These are phyloP conservation scores for Fusarium bactridioides DNA, from an alignment of 2,329 filamentous ascomycete genomes.

Conservation along the genomic window DNA sequence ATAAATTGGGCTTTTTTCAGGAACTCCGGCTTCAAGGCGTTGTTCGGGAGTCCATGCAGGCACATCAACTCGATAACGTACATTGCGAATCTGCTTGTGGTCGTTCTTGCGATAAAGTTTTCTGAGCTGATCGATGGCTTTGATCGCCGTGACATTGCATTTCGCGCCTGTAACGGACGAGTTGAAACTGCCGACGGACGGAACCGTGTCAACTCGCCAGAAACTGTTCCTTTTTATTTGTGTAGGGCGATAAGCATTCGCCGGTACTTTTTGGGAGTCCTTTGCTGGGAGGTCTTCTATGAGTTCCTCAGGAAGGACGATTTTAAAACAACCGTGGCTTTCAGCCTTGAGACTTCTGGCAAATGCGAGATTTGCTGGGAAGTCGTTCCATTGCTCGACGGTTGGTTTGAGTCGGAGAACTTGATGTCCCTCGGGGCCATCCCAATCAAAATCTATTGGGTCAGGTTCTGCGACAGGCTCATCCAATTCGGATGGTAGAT, in stretches of 20 bases:
- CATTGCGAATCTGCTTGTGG: conserved; percentile 48
- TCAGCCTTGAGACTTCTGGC: conserved; percentile 44
- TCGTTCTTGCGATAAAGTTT: conserved; percentile 49
- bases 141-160: conserved; percentile 37
- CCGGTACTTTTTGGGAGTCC: conserved; percentile 40
- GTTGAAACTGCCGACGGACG: conserved; percentile 46
- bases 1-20: conserved; percentile 48
- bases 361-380: conserved; percentile 47
- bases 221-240: conserved; percentile 47
- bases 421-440: conserved; percentile 42
- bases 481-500: conserved; percentile 22
- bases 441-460: conserved; percentile 45
- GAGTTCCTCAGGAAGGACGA: conserved; percentile 45
- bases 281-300: conserved; percentile 46
- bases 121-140: conserved; percentile 46
- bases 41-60: conserved; percentile 50
- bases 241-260: conserved; percentile 49
- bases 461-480: conserved; percentile 40
- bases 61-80: conserved; percentile 50
- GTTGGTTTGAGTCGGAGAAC: conserved; percentile 49
- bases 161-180: conserved; percentile 37
- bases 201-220: conserved; percentile 49
- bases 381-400: conserved; percentile 48
- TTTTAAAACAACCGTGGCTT: conserved; percentile 51
- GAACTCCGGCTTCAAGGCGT: conserved; percentile 48